Evolutionary conservation across 2,329 filamentous ascomycete species (phyloP).

Genomic region (Ascochyta pisi): DNA sequence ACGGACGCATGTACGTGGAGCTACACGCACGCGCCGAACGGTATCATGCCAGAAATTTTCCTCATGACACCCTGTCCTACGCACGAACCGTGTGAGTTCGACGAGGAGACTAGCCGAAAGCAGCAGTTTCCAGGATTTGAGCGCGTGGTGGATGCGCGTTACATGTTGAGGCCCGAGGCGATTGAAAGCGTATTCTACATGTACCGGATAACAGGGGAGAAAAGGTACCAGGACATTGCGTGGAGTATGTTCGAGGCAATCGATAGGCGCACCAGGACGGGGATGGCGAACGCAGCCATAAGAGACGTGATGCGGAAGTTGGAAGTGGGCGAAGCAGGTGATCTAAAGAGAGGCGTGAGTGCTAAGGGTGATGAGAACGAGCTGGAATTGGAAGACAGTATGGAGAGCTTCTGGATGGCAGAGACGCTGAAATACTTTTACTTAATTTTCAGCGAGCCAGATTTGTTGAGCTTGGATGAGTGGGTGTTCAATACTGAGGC

Average conservation of each 20-base stretch:
- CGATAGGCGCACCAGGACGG: constrained; percentile 65
- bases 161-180: constrained; percentile 72
- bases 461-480: constrained; percentile 65
- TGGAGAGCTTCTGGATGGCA: constrained; percentile 76
- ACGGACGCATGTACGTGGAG: constrained; percentile 68
- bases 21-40: constrained; percentile 61
- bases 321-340: not conserved
- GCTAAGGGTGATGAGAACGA: constrained; percentile 35
- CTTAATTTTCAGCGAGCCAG: constrained; percentile 64
- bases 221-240: constrained; percentile 68
- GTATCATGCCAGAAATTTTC: constrained; percentile 66
- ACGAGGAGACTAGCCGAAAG: constrained; percentile 20
- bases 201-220: constrained; percentile 73
- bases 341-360: constrained; percentile 7
- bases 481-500: constrained; percentile 63
- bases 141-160: constrained; percentile 61
- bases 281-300: constrained; percentile 68
- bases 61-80: constrained; percentile 56
- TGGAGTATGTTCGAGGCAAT: constrained; percentile 76
- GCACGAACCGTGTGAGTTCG: constrained; percentile 46
- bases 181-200: constrained; percentile 80
- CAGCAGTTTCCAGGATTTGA: constrained; percentile 58
- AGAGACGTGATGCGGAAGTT: constrained; percentile 54
- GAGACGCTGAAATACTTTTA: constrained; percentile 72
- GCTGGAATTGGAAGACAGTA: constrained; percentile 59